These are phyloP conservation scores for Phaeodactylum tricornutum DNA, from an alignment of 108 stramenopile species.

Conservation along the genomic window DNA sequence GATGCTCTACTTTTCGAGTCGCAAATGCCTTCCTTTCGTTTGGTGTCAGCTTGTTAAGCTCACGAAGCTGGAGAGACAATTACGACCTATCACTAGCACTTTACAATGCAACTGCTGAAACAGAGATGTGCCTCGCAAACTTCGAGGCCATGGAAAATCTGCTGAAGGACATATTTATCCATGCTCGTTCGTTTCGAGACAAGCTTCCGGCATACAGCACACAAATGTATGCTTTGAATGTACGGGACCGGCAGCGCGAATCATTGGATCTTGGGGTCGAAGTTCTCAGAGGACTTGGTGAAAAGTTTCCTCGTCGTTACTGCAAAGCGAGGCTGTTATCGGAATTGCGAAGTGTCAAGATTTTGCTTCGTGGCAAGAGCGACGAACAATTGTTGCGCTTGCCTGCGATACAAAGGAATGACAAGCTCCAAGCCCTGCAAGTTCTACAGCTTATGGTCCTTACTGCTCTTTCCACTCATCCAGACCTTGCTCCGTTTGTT, in stretches of 20 bases:
- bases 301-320: conserved; percentile 6
- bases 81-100: conserved; percentile 42
- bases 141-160: conserved; percentile 15
- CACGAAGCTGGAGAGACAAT: conserved; percentile 32
- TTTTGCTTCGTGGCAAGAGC: conserved; percentile 11
- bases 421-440: conserved; percentile 20
- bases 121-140: conserved; percentile 14
- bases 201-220: conserved; percentile 23
- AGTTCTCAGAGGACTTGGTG: conserved; percentile 19
- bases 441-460: conserved; percentile 21
- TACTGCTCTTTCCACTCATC: conserved; percentile 7
- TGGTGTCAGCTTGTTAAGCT: conserved; percentile 28
- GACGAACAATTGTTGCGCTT: conserved; percentile 14
- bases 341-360: conserved; percentile 4
- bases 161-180: conserved; percentile 14
- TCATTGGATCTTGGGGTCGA: conserved; percentile 1
- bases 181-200: conserved; percentile 19
- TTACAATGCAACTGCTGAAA: conserved; percentile 35
- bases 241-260: conserved; percentile 1
- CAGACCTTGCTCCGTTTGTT: conserved; percentile 15
- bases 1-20: conserved; percentile 27
- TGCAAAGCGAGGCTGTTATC: not conserved
- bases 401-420: conserved; percentile 15
- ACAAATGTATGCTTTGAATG: conserved; percentile 21
- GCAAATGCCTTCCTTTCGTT: too few species aligned